A percentile compares a stretch with the other conserved stretches of the same genome.
phyloP scores from a whole-genome alignment of 345 rosid species.

The thale cress (Arabidopsis thaliana) region DNA sequence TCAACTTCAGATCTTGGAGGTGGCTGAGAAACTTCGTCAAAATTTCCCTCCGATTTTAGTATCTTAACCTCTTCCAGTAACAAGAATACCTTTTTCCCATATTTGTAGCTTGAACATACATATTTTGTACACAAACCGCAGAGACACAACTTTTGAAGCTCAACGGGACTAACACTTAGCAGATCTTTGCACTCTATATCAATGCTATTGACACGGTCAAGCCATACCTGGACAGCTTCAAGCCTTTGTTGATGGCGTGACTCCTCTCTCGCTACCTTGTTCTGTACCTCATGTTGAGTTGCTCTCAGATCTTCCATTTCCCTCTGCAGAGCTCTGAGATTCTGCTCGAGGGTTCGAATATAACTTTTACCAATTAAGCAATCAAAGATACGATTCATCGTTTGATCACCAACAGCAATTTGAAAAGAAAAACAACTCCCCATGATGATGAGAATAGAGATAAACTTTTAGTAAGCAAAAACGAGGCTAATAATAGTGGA shows the following conservation, averaged over 20 bases:
- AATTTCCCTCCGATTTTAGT: background rate
- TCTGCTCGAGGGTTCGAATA: background rate
- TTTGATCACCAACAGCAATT: background rate
- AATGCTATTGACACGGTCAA: background rate
- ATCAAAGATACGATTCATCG: background rate
- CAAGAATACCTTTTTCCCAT: background rate
- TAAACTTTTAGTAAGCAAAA: background rate
- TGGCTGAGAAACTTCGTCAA: background rate
- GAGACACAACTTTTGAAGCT: background rate
- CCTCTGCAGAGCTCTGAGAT: background rate
- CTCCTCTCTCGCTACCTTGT: background rate
- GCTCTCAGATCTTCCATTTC: background rate
- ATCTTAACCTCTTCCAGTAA: background rate
- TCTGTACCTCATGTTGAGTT: background rate
- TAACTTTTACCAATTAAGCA: background rate
- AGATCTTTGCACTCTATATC: background rate
- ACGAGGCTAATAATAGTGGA: no score
- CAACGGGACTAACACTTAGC: background rate
- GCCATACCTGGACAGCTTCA: background rate
- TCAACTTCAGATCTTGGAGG: background rate
- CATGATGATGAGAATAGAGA: background rate
- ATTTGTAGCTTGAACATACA: background rate
- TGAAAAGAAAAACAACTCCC: background rate
- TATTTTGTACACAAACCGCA: background rate
- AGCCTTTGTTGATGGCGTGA: background rate